A percentile compares a stretch with the other conserved stretches of the same genome.
These are phyloP conservation scores for Pleurotus cornucopiae DNA, from an alignment of 768 basidiomycete species.

Conservation along the genomic window DNA sequence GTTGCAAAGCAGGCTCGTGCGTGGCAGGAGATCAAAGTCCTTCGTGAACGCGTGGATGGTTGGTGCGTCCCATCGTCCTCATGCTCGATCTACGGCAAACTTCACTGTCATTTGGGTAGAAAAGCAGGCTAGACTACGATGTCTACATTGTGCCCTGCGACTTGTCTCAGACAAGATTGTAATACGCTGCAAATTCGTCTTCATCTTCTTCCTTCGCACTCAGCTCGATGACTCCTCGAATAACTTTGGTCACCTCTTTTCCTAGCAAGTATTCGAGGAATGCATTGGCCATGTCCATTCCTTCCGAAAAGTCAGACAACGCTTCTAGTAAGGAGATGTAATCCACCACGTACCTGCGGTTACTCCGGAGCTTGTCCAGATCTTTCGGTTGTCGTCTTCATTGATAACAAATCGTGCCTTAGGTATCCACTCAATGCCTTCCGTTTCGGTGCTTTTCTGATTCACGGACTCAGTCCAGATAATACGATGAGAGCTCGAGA, in stretches of 20 bases:
- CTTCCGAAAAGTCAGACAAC: slow-evolving; percentile 9
- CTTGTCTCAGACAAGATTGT: slow-evolving; percentile 13
- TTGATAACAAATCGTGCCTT: slow-evolving; percentile 32
- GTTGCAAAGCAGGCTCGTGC: no score
- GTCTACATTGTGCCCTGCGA: no score
- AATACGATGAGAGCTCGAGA: background rate
- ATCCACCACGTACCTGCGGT: slow-evolving; percentile 24
- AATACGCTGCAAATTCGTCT: slow-evolving; percentile 22
- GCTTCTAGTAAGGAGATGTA: background rate
- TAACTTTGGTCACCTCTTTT: slow-evolving; percentile 11
- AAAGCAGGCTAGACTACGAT: no score
- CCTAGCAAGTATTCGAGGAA: slow-evolving; percentile 27
- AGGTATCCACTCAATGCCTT: slow-evolving; percentile 27
- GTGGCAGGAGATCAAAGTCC: no score
- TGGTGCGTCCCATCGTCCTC: no score
- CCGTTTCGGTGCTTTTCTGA: slow-evolving; percentile 19
- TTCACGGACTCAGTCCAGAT: background rate
- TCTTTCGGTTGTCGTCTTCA: slow-evolving; percentile 25
- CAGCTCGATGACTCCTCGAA: slow-evolving; percentile 18
- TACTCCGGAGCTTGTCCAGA: slow-evolving; percentile 34
- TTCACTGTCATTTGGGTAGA: no score
- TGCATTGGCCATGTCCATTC: slow-evolving; percentile 29
- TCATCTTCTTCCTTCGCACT: slow-evolving; percentile 14
- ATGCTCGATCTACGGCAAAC: no score
- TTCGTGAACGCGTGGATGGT: no score